Conservation (phyloP, 345 rosid genomes). For the Hibiscus trionum region DNA sequence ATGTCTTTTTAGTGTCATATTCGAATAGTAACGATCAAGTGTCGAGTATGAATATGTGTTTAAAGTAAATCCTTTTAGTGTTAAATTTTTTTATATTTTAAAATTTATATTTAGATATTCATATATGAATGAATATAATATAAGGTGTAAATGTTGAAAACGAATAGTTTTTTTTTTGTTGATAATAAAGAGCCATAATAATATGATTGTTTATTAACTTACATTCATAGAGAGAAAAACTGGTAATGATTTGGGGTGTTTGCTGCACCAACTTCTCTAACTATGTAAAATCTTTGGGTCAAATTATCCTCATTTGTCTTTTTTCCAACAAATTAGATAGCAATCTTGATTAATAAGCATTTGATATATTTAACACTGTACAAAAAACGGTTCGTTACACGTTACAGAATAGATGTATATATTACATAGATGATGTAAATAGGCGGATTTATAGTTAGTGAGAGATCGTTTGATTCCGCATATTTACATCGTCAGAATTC, state of each 20-base stretch:
- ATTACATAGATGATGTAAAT: too few relatives aligned
- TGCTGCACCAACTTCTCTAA: conserved; percentile 38
- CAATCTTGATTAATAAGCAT: not conserved
- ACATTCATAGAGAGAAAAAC: not conserved
- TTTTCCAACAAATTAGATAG: not conserved
- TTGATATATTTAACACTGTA: not conserved
- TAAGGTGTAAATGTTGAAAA: not conserved
- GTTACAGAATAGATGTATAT: too few relatives aligned
- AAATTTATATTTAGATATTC: too few relatives aligned
- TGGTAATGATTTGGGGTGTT: conserved; percentile 24
- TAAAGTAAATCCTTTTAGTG: not conserved
- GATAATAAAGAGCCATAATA: too few relatives aligned
- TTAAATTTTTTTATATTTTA: too few relatives aligned
- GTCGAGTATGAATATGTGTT: not conserved
- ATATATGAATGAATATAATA: not conserved
- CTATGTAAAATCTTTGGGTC: not conserved
- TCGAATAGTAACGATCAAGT: too few relatives aligned
- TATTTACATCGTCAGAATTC: too few relatives aligned
- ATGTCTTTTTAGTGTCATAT: not conserved
- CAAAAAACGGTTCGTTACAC: too few relatives aligned
- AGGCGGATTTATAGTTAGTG: too few relatives aligned
- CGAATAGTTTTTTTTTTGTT: too few relatives aligned
- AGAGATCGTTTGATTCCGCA: too few relatives aligned
- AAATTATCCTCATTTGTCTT: conserved; percentile 10
- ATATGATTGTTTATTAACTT: not conserved